A percentile compares a stretch with the other conserved stretches of the same genome.
phyloP scores from a whole-genome alignment of 768 basidiomycete genomes.

The Naganishia friedmannii region DNA sequence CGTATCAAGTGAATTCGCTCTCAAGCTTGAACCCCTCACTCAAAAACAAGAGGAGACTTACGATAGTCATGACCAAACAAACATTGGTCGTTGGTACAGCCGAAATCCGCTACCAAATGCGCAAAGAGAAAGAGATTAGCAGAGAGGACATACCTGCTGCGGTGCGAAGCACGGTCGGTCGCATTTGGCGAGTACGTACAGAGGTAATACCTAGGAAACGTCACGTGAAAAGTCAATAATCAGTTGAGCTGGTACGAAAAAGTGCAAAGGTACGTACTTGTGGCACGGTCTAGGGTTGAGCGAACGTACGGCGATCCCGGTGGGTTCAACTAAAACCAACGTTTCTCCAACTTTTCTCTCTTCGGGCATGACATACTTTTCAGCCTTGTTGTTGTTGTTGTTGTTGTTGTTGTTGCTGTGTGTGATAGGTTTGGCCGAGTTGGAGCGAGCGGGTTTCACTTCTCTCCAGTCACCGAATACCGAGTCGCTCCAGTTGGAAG shows the following conservation, averaged over 20 bases:
- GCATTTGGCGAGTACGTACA: not conserved
- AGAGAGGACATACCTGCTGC: not conserved
- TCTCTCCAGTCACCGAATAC: not conserved
- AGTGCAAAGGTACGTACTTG: not conserved
- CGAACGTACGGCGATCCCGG: not conserved
- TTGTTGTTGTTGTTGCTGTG: too few species aligned
- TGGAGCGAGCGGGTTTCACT: not conserved
- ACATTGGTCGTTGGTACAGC: not conserved
- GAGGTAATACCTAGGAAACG: not conserved
- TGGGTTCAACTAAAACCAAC: not conserved
- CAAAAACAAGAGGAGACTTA: constrained; percentile 1
- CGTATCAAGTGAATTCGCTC: too few species aligned
- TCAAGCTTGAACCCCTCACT: too few species aligned
- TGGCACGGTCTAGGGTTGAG: constrained; percentile 3
- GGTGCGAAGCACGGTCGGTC: not conserved
- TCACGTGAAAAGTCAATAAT: not conserved
- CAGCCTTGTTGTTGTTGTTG: too few species aligned
- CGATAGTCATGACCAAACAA: not conserved
- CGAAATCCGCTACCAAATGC: not conserved
- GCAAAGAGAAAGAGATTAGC: not conserved
- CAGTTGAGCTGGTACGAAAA: not conserved
- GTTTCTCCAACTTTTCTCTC: not conserved
- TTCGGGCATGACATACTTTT: not conserved
- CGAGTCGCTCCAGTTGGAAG: not conserved
- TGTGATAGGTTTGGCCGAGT: not conserved